phyloP scores from a whole-genome alignment of 73 alveolate genomes.

The Paramecium octaurelia region DNA sequence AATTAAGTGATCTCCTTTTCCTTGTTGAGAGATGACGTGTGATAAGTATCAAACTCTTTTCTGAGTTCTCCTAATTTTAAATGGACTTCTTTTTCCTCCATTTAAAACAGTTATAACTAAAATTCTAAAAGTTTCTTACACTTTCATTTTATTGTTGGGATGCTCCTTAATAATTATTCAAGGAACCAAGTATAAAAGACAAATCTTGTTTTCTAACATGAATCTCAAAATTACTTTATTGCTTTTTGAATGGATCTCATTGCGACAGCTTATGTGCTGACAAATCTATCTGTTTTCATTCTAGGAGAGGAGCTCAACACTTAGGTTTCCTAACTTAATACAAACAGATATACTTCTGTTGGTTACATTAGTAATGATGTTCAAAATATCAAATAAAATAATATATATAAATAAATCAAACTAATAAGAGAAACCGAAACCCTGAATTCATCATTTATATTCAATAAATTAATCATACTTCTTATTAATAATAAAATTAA shows the following conservation, averaged over 20 bases:
- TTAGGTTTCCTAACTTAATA: neutral
- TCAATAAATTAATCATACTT: neutral
- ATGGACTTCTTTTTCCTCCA: slow-evolving; percentile 60
- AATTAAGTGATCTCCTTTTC: slow-evolving; percentile 47
- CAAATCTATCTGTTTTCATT: neutral
- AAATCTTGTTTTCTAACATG: slow-evolving; percentile 46
- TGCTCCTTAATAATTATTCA: neutral
- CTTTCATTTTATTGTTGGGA: slow-evolving; percentile 31
- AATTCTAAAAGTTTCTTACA: neutral
- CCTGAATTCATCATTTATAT: neutral
- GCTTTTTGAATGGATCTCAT: slow-evolving; percentile 58
- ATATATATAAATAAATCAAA: neutral
- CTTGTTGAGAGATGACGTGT: neutral
- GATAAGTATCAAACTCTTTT: slow-evolving; percentile 37
- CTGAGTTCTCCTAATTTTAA: slow-evolving; percentile 41
- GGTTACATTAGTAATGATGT: neutral
- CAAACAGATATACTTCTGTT: neutral
- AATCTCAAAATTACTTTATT: slow-evolving; percentile 25
- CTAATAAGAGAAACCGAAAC: neutral
- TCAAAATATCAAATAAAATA: neutral
- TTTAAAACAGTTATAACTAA: neutral
- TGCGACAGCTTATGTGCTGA: slow-evolving; percentile 32
- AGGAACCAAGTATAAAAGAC: slow-evolving; percentile 43
- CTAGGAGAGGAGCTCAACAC: neutral
- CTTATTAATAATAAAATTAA: neutral